Base-by-base conservation (phyloP, 2,329 filamentous ascomycete species). In the Diaporthe citri region DNA sequence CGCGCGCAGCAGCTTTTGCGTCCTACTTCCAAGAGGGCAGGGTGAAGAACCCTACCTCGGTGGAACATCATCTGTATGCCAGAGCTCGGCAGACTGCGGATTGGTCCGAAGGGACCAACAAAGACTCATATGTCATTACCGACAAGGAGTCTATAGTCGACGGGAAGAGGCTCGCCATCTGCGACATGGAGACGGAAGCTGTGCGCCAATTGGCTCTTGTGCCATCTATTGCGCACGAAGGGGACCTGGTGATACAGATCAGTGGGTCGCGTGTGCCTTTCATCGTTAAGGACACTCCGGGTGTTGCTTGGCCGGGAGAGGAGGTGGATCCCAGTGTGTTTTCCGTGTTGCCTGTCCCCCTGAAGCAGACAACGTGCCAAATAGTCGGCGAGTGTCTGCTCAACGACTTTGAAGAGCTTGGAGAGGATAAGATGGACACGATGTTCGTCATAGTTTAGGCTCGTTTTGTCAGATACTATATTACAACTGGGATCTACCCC, bases 71-170 rank as follows among this genome's bases (percentile, higher is more conserved):
- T 3, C 17, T 64, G 4, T 43, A 64, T 10, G 3, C 15, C 2
- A 46, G 59, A 22, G 39, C 39, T 4, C 39, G 59, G 2, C 59
- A 64, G 39, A 64, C 59, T 31, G 59, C 39, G 22, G 59, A 17
- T 20, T 64, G 59, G 59, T 46, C 59, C 12, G 59, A 64, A 9
- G 39, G 17, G 25, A 22, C 59, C 15, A 22, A 46, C 39, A 64
- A 64, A 4, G 17, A 25, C 39, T 13, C 39, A 2, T 22, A 43
- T 46, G 39, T 64, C 22, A 25, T 64, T 5, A 64, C 39, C 9
- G 59, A 64, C 9, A 64, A 64, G 25, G 59, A 46, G n/a, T 64
- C 59, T 15, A 46, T 64, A 12, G 59, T 64, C 59, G 59, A 64
- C 3, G 59, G 59, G 2, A 64, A 43, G 59, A 64, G 59, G 17